A percentile compares a stretch with the other conserved stretches of the same genome.
phyloP scores from a whole-genome alignment of 2,329 filamentous ascomycete species.

The Penicillium nordicum region DNA sequence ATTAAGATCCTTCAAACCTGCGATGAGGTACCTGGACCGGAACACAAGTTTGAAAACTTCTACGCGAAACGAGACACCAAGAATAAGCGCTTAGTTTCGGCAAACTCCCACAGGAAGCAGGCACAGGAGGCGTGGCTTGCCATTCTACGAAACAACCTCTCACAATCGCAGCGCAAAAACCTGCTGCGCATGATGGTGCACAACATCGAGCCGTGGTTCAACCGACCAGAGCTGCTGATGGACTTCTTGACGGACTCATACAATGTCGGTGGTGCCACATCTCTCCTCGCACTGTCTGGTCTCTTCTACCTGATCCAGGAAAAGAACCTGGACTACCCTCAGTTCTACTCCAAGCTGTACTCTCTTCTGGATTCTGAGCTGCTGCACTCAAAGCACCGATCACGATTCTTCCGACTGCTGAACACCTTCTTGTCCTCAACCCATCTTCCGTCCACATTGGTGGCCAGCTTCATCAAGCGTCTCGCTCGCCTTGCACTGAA shows the following conservation, averaged over 20 bases:
- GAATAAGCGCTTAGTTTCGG: slow-evolving; percentile 64
- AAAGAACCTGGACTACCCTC: slow-evolving; percentile 92
- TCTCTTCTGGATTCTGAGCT: slow-evolving; percentile 81
- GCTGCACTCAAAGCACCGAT: slow-evolving; percentile 90
- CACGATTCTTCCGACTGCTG: slow-evolving; percentile 85
- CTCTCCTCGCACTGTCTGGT: slow-evolving; percentile 82
- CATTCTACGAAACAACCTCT: slow-evolving; percentile 63
- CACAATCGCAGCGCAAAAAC: slow-evolving; percentile 71
- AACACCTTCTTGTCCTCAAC: slow-evolving; percentile 88
- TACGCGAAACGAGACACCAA: slow-evolving; percentile 55
- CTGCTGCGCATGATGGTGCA: slow-evolving; percentile 72
- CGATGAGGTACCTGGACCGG: slow-evolving; percentile 61
- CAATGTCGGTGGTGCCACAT: slow-evolving; percentile 78
- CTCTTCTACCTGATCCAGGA: slow-evolving; percentile 93
- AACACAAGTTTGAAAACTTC: slow-evolving; percentile 38
- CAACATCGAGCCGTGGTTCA: slow-evolving; percentile 84
- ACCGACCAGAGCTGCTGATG: slow-evolving; percentile 81
- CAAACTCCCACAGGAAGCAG: slow-evolving; percentile 69
- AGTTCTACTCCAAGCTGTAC: slow-evolving; percentile 92
- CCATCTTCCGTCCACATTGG: slow-evolving; percentile 83
- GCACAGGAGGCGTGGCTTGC: slow-evolving; percentile 86
- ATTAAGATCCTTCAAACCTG: slow-evolving; percentile 48
- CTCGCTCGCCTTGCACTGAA: slow-evolving; percentile 79
- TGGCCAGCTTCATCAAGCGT: slow-evolving; percentile 96
- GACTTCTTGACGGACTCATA: slow-evolving; percentile 97